phyloP scores from a whole-genome alignment of 2,329 filamentous ascomycete species.

The Blastomyces silverae region DNA sequence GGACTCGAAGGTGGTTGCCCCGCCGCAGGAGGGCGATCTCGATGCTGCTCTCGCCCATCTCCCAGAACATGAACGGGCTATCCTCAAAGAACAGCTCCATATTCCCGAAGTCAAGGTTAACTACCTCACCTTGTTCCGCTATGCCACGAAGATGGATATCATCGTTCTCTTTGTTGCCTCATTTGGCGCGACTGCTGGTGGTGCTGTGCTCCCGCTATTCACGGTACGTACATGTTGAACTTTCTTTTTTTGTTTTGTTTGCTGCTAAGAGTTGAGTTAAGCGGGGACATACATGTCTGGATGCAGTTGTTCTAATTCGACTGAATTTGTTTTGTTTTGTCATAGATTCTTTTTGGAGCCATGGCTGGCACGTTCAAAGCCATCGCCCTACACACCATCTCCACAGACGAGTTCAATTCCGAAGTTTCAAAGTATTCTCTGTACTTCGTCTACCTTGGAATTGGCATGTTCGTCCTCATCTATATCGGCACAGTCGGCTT shows the following conservation, averaged over 20 bases:
- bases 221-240: slow-evolving; percentile 47
- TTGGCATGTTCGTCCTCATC: slow-evolving; percentile 69
- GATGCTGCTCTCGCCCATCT: slow-evolving; percentile 56
- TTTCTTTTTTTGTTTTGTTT: background rate
- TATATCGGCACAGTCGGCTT: slow-evolving; percentile 82
- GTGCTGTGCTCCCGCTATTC: slow-evolving; percentile 71
- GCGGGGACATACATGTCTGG: background rate
- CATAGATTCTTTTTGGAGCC: slow-evolving; percentile 61
- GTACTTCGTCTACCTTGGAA: slow-evolving; percentile 79
- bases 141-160: slow-evolving; percentile 59
- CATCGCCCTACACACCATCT: slow-evolving; percentile 49
- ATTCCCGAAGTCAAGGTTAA: slow-evolving; percentile 58
- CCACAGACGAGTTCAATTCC: slow-evolving; percentile 52
- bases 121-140: slow-evolving; percentile 61
- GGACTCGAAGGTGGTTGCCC: slow-evolving; percentile 41
- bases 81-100: slow-evolving; percentile 62
- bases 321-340: background rate
- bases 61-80: slow-evolving; percentile 56
- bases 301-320: background rate
- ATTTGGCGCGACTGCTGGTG: slow-evolving; percentile 62
- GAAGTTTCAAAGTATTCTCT: slow-evolving; percentile 60
- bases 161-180: slow-evolving; percentile 56
- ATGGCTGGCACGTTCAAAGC: slow-evolving; percentile 64
- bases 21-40: slow-evolving; percentile 35
- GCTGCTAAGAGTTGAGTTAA: slow-evolving; percentile 3